A percentile compares a stretch with the other conserved stretches of the same genome.
Conservation (phyloP, 768 basidiomycete species). For the Termitomyces sp. region DNA sequence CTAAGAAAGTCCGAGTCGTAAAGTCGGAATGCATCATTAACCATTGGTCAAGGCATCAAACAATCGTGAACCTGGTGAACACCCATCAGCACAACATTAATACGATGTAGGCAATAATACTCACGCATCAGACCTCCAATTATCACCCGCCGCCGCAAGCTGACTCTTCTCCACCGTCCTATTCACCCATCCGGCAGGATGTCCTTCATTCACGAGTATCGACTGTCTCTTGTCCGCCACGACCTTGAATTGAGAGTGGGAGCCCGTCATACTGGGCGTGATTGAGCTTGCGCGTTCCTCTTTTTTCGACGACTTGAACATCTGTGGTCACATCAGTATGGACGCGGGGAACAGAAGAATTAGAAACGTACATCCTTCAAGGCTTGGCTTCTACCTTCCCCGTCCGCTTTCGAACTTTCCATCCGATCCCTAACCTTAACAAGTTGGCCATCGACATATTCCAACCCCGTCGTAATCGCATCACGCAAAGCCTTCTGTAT, state of each 20-base stretch:
- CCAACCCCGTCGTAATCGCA: conserved; percentile 75
- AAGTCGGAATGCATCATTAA: not conserved
- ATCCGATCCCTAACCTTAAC: conserved; percentile 82
- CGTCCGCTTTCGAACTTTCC: conserved; percentile 49
- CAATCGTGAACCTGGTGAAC: not conserved
- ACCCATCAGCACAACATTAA: not conserved
- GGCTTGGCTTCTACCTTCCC: conserved; percentile 38
- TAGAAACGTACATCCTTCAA: conserved; percentile 51
- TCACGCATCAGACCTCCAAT: conserved; percentile 44
- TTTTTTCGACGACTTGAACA: conserved; percentile 59
- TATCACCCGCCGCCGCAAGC: conserved; percentile 24
- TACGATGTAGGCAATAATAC: not conserved
- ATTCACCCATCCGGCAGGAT: conserved; percentile 72
- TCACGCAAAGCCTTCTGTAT: conserved; percentile 52
- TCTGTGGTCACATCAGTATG: conserved; percentile 25
- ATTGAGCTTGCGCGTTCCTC: conserved; percentile 23
- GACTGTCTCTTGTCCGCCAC: conserved; percentile 70
- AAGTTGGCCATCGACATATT: conserved; percentile 87
- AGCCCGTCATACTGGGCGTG: conserved; percentile 16
- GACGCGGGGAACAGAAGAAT: not conserved
- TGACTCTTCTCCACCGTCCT: conserved; percentile 43
- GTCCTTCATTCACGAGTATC: conserved; percentile 58
- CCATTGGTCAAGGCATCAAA: not conserved
- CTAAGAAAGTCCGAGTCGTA: not conserved
- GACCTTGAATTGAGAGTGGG: conserved; percentile 73